Conservation (phyloP, 352 stramenopile species). For the Globisporangium nodosum region DNA sequence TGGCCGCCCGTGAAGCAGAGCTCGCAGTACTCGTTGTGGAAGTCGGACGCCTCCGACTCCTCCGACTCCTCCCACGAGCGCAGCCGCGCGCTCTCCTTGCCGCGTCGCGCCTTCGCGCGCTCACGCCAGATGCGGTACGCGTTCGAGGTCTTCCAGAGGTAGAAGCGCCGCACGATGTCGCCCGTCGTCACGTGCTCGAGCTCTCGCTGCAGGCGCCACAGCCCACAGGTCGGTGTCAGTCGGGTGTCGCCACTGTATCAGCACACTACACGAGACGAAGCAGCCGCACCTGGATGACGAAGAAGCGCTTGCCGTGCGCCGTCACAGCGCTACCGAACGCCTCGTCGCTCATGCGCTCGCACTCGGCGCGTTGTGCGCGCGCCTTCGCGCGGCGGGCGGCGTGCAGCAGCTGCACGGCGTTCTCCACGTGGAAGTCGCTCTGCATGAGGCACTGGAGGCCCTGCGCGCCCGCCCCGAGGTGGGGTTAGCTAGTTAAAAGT, state of each 20-base stretch:
- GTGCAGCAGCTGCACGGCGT: slow-evolving; percentile 33
- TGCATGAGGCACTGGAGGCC: slow-evolving; percentile 58
- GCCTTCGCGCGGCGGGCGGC: slow-evolving; percentile 22
- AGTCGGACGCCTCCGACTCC: slow-evolving; percentile 28
- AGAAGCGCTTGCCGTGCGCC: slow-evolving; percentile 57
- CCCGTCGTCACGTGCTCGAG: slow-evolving; percentile 28
- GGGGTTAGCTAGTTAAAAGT: background rate
- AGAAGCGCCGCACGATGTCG: slow-evolving; percentile 60
- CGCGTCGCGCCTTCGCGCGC: slow-evolving; percentile 28
- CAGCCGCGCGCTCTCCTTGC: slow-evolving; percentile 37
- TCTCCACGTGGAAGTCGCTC: slow-evolving; percentile 40
- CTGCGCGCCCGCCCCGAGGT: slow-evolving; percentile 12
- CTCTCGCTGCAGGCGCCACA: slow-evolving; percentile 26
- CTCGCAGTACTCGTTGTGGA: slow-evolving; percentile 62
- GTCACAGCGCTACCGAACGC: slow-evolving; percentile 36
- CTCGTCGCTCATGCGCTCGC: slow-evolving; percentile 26
- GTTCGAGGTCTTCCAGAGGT: slow-evolving; percentile 58
- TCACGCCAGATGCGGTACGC: slow-evolving; percentile 46
- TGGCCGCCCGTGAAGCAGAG: slow-evolving; percentile 60
- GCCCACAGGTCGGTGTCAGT: background rate
- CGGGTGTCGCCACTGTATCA: background rate
- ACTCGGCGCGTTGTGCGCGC: slow-evolving; percentile 17
- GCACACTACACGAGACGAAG: slow-evolving; percentile 1
- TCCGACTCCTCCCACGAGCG: slow-evolving; percentile 38
- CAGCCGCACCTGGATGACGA: slow-evolving; percentile 40